Base-by-base conservation (phyloP, 306 rosid species). In the Begonia fuchsioides region DNA sequence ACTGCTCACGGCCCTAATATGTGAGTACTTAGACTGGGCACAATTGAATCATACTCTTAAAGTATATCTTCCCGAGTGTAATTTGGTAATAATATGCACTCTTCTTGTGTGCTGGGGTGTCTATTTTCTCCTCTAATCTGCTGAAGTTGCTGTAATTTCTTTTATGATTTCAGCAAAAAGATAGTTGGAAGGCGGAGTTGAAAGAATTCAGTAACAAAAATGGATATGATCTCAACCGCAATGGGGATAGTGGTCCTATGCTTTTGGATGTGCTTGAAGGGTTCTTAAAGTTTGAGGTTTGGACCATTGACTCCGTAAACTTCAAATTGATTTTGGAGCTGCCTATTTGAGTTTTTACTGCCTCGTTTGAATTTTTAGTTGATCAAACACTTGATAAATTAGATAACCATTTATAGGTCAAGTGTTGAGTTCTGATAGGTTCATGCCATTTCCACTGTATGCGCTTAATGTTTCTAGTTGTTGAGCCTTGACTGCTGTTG, bases 191-290 rank as follows among this genome's bases (percentile, higher is more conserved):
- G 76, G 52, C 81, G 47, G 99, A 92, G 68, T 59, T 92, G 66
- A 86, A 86, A 67, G 96, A 92, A 55, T 92, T 86, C 60, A 79
- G 99, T 72, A 62, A 61, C 70, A 92, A 82, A 73, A 92, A 92
- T 57, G 99, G 96, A 50, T 86, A 86, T 49, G 99, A 92, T 68
- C 92, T 85, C 39, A 85, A 85, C 68, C 66, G 98, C 68, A 92
- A 86, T 39, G 93, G 80, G 58, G 99, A 92, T 51, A 82, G 94
- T 44, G 75, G 77, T 71, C 99, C 99, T 48, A 62, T 92, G 47
- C 99, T 92, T 40, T 69, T 92, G 88, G 94, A 92, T 15, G 99
- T 92, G 60, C 99, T 92, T 19, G 94, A 92, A 72, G 99, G 99
- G 64, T 92, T 92, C 72, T 77, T 92, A 72, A 92, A 86, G 64